These are phyloP conservation scores for Colletotrichum musicola DNA, from an alignment of 2,329 filamentous ascomycete genomes.

Conservation along the genomic window DNA sequence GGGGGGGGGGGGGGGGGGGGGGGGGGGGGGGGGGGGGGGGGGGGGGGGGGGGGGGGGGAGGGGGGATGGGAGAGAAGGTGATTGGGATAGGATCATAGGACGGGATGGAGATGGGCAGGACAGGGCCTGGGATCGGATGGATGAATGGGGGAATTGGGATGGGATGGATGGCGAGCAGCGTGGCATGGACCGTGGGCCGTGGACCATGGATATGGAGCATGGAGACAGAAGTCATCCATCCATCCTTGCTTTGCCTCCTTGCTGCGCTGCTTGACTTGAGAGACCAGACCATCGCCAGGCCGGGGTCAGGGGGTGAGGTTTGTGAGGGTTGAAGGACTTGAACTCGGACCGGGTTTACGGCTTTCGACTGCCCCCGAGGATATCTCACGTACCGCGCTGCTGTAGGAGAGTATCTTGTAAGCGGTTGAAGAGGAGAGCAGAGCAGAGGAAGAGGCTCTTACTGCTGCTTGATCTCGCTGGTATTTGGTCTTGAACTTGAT, in stretches of 20 bases:
- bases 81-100: constrained; percentile 30
- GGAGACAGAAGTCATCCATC: constrained; percentile 30
- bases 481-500: not conserved
- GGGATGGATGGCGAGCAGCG: constrained; percentile 20
- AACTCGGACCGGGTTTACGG: too few relatives aligned
- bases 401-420: too few relatives aligned
- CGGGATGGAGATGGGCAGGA: constrained; percentile 18
- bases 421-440: not conserved
- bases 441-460: not conserved
- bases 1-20: not conserved
- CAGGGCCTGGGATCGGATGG: constrained; percentile 10
- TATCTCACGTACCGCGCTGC: too few relatives aligned
- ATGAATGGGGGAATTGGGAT: constrained; percentile 28
- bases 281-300: too few relatives aligned
- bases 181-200: constrained; percentile 23
- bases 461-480: too few relatives aligned
- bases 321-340: not conserved
- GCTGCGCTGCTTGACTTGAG: too few relatives aligned
- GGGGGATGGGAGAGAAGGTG: not conserved
- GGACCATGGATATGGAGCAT: not conserved
- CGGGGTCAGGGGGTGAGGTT: constrained; percentile 7
- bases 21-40: not conserved
- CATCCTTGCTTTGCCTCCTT: constrained; percentile 19
- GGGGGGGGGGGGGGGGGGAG: too few relatives aligned
- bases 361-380: too few relatives aligned